phyloP scores from a whole-genome alignment of 2,329 filamentous ascomycete genomes.

The Penicillium sp. region DNA sequence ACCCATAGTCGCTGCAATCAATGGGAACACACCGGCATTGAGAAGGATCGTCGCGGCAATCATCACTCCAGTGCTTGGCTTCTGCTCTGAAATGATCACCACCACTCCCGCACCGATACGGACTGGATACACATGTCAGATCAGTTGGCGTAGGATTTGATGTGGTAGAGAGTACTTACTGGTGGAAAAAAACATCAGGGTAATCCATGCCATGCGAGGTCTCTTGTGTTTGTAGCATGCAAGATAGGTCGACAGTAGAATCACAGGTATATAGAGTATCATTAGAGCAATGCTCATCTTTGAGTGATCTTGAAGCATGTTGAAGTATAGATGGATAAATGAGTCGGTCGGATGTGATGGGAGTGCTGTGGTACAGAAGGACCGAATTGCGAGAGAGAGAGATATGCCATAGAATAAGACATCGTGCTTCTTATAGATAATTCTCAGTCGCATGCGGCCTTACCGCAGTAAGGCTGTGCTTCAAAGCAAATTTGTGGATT shows the following conservation, averaged over 20 bases:
- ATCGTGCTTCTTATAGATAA: background rate
- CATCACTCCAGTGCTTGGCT: slow-evolving; percentile 10
- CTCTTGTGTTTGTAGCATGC: background rate
- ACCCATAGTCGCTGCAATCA: slow-evolving; percentile 26
- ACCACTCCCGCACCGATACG: background rate
- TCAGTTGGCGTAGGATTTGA: background rate
- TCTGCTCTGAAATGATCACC: background rate
- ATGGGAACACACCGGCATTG: slow-evolving; percentile 25
- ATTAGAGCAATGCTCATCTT: background rate
- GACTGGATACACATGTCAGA: background rate
- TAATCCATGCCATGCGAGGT: background rate
- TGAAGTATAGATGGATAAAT: background rate
- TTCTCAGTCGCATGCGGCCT: background rate
- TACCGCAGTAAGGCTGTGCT: background rate
- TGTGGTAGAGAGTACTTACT: background rate
- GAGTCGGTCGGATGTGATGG: background rate
- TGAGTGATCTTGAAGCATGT: background rate
- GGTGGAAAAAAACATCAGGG: background rate
- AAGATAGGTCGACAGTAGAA: background rate
- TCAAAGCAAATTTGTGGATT: background rate
- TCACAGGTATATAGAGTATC: background rate
- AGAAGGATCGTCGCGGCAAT: slow-evolving; percentile 21
- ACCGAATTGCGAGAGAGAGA: background rate
- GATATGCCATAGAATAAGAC: background rate
- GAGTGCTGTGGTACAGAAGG: background rate